phyloP scores from a whole-genome alignment of 2,329 filamentous ascomycete genomes.

The Fusarium buharicum region DNA sequence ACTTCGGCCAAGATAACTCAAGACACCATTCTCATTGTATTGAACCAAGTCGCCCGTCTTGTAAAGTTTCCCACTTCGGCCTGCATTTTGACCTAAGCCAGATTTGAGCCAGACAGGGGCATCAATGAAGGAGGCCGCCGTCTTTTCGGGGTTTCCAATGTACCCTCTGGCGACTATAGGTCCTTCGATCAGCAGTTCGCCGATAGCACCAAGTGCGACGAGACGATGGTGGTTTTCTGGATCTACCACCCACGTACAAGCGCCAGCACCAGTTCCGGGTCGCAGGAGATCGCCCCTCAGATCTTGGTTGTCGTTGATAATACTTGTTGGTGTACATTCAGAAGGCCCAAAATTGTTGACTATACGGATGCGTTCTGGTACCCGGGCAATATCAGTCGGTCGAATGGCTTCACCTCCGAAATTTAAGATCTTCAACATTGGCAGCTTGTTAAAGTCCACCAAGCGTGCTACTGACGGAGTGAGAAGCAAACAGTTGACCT shows the following conservation, averaged over 20 bases:
- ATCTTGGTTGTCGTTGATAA: background rate
- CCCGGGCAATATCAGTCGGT: background rate
- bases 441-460: slow-evolving; percentile 1
- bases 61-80: slow-evolving; percentile 45
- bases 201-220: background rate
- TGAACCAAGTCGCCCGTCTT: slow-evolving; percentile 60
- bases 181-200: slow-evolving; percentile 15
- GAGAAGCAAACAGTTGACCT: slow-evolving; percentile 37
- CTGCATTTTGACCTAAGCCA: background rate
- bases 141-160: slow-evolving; percentile 4
- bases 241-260: slow-evolving; percentile 16
- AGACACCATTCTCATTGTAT: slow-evolving; percentile 44
- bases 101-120: background rate
- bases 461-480: slow-evolving; percentile 10
- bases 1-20: slow-evolving; percentile 61
- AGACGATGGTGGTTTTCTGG: background rate
- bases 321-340: slow-evolving; percentile 1
- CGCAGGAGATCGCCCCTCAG: background rate
- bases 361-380: slow-evolving; percentile 21
- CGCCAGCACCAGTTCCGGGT: background rate
- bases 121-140: background rate
- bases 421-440: background rate
- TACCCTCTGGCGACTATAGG: slow-evolving; percentile 10
- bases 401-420: slow-evolving; percentile 6
- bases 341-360: slow-evolving; percentile 19